Evolutionary conservation across 2,329 filamentous ascomycete genomes (phyloP).

Genomic region (Camillea tinctor): DNA sequence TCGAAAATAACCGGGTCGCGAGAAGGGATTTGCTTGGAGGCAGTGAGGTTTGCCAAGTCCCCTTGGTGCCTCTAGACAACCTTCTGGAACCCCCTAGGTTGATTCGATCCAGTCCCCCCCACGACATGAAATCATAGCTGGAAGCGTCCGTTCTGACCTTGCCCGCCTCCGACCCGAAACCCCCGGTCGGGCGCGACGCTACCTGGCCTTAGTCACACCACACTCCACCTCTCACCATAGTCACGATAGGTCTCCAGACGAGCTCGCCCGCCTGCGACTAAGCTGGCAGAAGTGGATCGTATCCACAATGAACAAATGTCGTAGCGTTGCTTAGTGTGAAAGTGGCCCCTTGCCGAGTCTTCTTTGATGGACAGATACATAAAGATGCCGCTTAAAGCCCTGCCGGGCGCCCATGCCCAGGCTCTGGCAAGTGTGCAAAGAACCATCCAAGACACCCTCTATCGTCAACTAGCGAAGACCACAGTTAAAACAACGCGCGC

Average conservation of each 20-base stretch:
- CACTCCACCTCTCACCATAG: conserved; percentile 31
- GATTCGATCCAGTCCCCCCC: background rate
- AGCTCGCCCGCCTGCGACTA: conserved; percentile 20
- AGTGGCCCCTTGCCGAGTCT: conserved; percentile 16
- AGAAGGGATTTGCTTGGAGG: conserved; percentile 4
- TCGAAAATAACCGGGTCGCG: conserved; percentile 12
- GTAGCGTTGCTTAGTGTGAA: conserved; percentile 18
- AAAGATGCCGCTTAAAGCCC: background rate
- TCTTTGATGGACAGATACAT: conserved; percentile 11
- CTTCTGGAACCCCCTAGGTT: conserved; percentile 11
- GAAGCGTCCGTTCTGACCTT: conserved; percentile 6
- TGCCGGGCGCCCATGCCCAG: conserved; percentile 2
- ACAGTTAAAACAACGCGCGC: conserved; percentile 2
- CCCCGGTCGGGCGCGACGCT: conserved; percentile 21
- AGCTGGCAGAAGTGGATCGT: conserved; percentile 29
- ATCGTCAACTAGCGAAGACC: conserved; percentile 13
- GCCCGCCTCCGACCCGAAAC: conserved; percentile 1
- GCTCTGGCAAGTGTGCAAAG: conserved; percentile 15
- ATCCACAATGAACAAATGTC: conserved; percentile 21
- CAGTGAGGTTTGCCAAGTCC: conserved; percentile 9
- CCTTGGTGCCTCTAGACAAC: conserved; percentile 2
- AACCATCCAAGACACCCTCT: conserved; percentile 16
- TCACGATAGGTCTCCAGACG: conserved; percentile 30
- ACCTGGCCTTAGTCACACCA: conserved; percentile 21
- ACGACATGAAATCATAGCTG: conserved; percentile 1